Percentiles rank a stretch among this genome's conserved stretches.
phyloP scores from a whole-genome alignment of 2,329 filamentous ascomycete species.

The Podosphaera fusca region DNA sequence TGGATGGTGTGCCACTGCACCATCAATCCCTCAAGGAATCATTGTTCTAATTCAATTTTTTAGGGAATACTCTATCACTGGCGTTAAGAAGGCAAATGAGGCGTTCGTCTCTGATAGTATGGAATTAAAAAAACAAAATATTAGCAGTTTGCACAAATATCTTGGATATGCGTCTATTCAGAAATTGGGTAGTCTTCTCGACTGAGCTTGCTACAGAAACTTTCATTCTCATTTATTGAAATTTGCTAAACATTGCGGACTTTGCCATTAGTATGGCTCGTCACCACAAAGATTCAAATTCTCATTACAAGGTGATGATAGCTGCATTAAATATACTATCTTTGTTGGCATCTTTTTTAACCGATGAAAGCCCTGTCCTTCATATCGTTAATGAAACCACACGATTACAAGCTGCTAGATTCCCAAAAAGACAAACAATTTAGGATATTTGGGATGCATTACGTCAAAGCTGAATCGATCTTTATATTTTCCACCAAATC shows the following conservation, averaged over 20 bases:
- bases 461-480: constrained; percentile 2
- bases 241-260: not conserved
- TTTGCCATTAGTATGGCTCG: not conserved
- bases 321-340: constrained; percentile 1
- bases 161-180: not conserved
- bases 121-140: not conserved
- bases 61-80: too few species aligned
- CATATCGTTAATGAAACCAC: constrained; percentile 2
- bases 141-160: not conserved
- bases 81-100: too few species aligned
- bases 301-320: not conserved
- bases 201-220: not conserved
- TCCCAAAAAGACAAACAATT: not conserved
- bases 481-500: constrained; percentile 1
- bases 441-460: constrained; percentile 1
- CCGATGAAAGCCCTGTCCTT: not conserved
- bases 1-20: too few species aligned
- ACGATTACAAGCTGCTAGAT: constrained; percentile 2
- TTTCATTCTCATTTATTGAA: not conserved
- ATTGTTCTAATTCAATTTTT: too few species aligned
- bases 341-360: constrained; percentile 3
- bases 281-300: not conserved
- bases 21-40: too few species aligned
- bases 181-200: not conserved
- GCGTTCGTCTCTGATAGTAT: too few species aligned